phyloP scores from a whole-genome alignment of 805 yeast species.

The Kluyveromyces wickerhamii region DNA sequence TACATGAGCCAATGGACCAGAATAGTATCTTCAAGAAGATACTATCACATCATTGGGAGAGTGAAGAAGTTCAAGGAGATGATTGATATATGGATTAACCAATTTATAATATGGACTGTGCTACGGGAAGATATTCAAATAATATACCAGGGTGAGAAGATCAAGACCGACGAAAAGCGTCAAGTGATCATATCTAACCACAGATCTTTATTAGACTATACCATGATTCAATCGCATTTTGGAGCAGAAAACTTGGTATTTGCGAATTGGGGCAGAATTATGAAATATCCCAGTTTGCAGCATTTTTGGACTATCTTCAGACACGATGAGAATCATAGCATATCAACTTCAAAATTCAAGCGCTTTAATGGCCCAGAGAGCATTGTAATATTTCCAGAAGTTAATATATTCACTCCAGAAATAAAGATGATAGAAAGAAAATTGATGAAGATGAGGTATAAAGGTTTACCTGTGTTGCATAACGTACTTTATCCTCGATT shows the following conservation, averaged over 20 bases:
- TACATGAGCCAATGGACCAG: constrained; percentile 5
- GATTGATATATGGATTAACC: constrained; percentile 1
- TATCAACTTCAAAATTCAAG: constrained; percentile 32
- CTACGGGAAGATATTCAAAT: constrained; percentile 2
- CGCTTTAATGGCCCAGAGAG: constrained; percentile 37
- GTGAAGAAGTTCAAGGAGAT: neutral
- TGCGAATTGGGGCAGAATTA: constrained; percentile 55
- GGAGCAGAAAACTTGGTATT: constrained; percentile 12
- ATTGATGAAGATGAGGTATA: constrained; percentile 40
- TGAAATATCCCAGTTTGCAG: constrained; percentile 48
- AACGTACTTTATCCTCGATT: constrained; percentile 75
- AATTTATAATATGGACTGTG: constrained; percentile 3
- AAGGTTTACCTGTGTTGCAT: constrained; percentile 49
- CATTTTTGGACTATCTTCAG: constrained; percentile 30
- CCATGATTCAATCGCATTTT: constrained; percentile 37
- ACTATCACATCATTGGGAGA: neutral
- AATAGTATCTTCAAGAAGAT: constrained; percentile 1
- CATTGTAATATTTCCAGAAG: constrained; percentile 81
- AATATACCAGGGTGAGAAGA: constrained; percentile 1
- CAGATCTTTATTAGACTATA: constrained; percentile 57
- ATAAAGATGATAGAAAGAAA: constrained; percentile 41
- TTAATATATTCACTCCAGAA: constrained; percentile 53
- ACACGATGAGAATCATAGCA: constrained; percentile 64
- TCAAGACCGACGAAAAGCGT: constrained; percentile 20
- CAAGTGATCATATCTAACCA: constrained; percentile 41